Evolutionary conservation across 2,329 filamentous ascomycete genomes (phyloP), one percentile per base, ranked within the genome.

Genomic region (Atkinsonella hypoxylon): DNA sequence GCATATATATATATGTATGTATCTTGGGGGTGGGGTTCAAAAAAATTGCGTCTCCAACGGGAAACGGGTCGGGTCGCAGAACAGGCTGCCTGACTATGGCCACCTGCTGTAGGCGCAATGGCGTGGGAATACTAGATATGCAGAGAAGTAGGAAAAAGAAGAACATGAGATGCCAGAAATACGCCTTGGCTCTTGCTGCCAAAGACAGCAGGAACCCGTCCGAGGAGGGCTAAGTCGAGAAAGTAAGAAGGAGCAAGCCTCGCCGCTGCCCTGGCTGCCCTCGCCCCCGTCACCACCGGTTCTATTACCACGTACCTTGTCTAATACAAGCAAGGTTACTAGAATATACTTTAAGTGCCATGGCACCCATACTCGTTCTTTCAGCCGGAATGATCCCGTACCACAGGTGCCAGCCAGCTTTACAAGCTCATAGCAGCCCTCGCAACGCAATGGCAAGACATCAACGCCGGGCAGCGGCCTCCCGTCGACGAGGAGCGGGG

Each of bases 1-100:
- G 26, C 26, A 26, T 26, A 26, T n/a, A n/a, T n/a, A n/a, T n/a
- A n/a, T n/a, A n/a, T n/a, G n/a, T n/a, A n/a, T 10, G 13, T 40
- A 12, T 30, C 30, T 43, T 30, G 47, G n/a, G 40, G 39, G 31
- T n/a, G 20, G 48, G 38, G 31, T 46, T 38, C 39, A 36, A 34
- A 9, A 9, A 12, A 17, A 7, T 44, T 17, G 18, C 18, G 4
- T 44, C 22, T 26, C 13, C 22, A 15, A 44, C 26, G 47, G 18
- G n/a, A 43, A 36, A 22, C 34, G 38, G 36, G 52, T 38, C 40
- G 47, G 42, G 54, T 57, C 54, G 56, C 56, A 57, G 56, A 56
- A 53, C n/a, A 48, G 55, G 58, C 57, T 54, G 57, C 56, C 50
- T 13, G 10, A 18, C 18, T 46, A 38, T 47, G 45, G 51, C 53